A percentile compares a stretch with the other conserved stretches of the same genome.
Evolutionary conservation across 2,329 filamentous ascomycete species (phyloP).

Genomic region (Phoma sp.): DNA sequence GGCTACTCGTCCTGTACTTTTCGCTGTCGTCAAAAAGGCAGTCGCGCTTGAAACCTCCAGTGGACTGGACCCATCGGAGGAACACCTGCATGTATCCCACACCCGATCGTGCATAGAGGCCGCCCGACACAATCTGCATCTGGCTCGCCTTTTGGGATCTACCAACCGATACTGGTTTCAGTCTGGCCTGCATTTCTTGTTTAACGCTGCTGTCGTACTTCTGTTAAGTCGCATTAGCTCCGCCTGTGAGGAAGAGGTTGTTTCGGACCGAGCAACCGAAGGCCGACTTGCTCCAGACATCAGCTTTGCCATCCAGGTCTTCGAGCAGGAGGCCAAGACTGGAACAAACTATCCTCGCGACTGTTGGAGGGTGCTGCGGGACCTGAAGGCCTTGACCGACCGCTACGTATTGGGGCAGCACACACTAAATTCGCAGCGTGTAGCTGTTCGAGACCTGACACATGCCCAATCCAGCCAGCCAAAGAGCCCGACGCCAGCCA

Average conservation of each 20-base stretch:
- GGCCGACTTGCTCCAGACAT: conserved; percentile 21
- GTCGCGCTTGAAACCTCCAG: conserved; percentile 28
- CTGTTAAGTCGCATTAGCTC: conserved; percentile 29
- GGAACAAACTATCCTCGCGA: conserved; percentile 35
- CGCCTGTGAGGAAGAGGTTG: neutral
- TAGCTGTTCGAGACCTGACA: neutral
- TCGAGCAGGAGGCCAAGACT: conserved; percentile 30
- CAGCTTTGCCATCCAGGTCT: conserved; percentile 30
- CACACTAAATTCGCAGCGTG: neutral
- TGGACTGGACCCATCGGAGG: conserved; percentile 17
- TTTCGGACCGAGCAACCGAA: neutral
- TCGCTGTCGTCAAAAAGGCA: conserved; percentile 31
- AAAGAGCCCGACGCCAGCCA: neutral
- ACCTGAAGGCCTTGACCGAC: conserved; percentile 29
- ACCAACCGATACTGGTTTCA: conserved; percentile 25
- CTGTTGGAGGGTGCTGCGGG: conserved; percentile 32
- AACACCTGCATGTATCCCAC: conserved; percentile 18
- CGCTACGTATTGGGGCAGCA: conserved; percentile 18
- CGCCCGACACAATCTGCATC: conserved; percentile 27
- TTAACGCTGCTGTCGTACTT: conserved; percentile 36
- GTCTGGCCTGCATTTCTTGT: conserved; percentile 35
- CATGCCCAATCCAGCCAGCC: neutral
- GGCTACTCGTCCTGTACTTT: conserved; percentile 33
- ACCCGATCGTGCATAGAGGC: conserved; percentile 27
- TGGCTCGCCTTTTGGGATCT: conserved; percentile 22